Percentiles rank a stretch among this genome's conserved stretches.
These are phyloP conservation scores for Trichoderma sp. DNA, from an alignment of 2,329 filamentous ascomycete species.

Conservation along the genomic window DNA sequence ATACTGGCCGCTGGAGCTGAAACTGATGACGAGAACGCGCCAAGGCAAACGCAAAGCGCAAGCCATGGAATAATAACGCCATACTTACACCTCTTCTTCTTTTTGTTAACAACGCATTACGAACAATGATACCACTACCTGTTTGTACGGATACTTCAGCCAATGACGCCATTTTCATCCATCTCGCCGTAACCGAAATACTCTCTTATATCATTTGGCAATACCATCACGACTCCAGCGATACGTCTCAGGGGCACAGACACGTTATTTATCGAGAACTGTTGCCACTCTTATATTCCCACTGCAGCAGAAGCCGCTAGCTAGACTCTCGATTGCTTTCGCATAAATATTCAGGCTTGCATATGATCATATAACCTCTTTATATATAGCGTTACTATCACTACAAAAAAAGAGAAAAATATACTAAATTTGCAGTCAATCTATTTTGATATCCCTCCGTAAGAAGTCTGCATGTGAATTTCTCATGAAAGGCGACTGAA, in stretches of 20 bases:
- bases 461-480: not conserved
- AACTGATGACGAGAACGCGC: constrained; percentile 57
- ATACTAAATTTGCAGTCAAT: not conserved
- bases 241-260: not conserved
- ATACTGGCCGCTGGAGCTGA: constrained; percentile 59
- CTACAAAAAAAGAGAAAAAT: not conserved
- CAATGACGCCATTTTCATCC: not conserved
- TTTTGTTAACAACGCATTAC: not conserved
- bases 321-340: not conserved
- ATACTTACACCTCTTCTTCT: not conserved
- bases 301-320: not conserved
- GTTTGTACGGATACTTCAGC: not conserved
- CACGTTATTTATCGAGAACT: not conserved
- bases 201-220: not conserved
- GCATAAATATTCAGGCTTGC: not conserved
- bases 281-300: not conserved
- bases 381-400: not conserved
- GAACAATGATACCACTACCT: not conserved
- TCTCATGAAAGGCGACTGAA: not conserved
- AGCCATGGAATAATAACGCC: constrained; percentile 26
- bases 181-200: not conserved
- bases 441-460: not conserved
- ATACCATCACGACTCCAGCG: not conserved
- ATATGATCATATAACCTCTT: not conserved
- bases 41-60: constrained; percentile 46